These are phyloP conservation scores for Heimioporus sp. DNA, from an alignment of 768 basidiomycete genomes.

Conservation along the genomic window DNA sequence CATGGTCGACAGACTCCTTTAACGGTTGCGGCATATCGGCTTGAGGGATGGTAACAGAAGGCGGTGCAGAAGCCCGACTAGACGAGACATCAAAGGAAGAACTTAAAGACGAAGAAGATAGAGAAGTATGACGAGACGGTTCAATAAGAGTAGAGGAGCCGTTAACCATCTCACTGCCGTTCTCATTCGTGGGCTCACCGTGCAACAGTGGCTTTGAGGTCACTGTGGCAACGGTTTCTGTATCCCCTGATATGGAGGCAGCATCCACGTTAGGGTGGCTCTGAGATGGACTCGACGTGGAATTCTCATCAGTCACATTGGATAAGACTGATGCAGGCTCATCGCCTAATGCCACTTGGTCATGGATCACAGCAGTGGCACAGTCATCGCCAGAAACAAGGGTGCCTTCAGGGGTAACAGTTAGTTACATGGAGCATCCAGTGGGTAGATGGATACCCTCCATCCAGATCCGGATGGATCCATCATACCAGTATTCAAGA, in stretches of 20 bases:
- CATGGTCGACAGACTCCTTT: slow-evolving; percentile 46
- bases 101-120: slow-evolving; percentile 32
- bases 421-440: slow-evolving; percentile 59
- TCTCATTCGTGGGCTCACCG: slow-evolving; percentile 16
- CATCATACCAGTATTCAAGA: slow-evolving; percentile 38
- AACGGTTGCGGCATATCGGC: slow-evolving; percentile 38
- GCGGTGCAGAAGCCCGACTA: slow-evolving; percentile 39
- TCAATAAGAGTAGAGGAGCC: slow-evolving; percentile 24
- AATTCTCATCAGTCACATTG: slow-evolving; percentile 15
- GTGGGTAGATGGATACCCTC: slow-evolving; percentile 40
- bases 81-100: slow-evolving; percentile 46
- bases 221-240: slow-evolving; percentile 16
- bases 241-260: slow-evolving; percentile 20
- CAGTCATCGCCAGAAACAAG: slow-evolving; percentile 29
- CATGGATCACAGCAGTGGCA: slow-evolving; percentile 13
- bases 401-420: slow-evolving; percentile 40
- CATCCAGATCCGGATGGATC: slow-evolving; percentile 40
- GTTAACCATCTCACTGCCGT: slow-evolving; percentile 14
- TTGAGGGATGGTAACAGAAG: slow-evolving; percentile 28
- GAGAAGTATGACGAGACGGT: slow-evolving; percentile 31
- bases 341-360: slow-evolving; percentile 18
- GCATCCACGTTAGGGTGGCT: slow-evolving; percentile 21
- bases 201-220: slow-evolving; percentile 15
- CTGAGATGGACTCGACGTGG: slow-evolving; percentile 12
- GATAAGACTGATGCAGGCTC: slow-evolving; percentile 27